Base-by-base conservation (phyloP, 2,329 filamentous ascomycete species). In the Chaetothyriales sp. region DNA sequence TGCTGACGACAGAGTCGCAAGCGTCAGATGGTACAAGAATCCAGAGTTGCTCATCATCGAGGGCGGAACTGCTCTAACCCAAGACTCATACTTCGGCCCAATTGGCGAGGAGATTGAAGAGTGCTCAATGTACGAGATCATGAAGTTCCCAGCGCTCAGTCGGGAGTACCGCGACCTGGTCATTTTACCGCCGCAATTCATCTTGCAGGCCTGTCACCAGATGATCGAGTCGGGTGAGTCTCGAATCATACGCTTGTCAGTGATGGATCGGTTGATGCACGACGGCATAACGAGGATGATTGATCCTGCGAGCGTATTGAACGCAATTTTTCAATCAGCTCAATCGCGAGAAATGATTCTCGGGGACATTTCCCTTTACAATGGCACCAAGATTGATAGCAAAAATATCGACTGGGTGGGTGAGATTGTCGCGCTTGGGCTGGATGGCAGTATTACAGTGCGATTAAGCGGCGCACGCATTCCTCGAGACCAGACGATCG, bases 111-210 rank as follows among this genome's bases (percentile, higher is more conserved):
- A 58, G 5, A 58, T 66, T 26, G 73, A 77, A 56, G 72, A 78
- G 43, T 69, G 79, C 22, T 79, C 76, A 51, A 59, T 80, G 43
- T 80, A 80, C 60, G 78, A 81, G 54, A 71, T 80, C 36, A 67
- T 68, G 50, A 69, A 69, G 1, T 72, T 72, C 36, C 66, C 68
- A n/a, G 68, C 67, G 5, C 56, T 80, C 47, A 71, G 69, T 42
- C 69, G 72, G 42, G 64, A 69, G 43, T 64, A 72, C 53, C 73
- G 72, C 6, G 76, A 79, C 58, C 72, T 77, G 50, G 76, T 78
- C 1, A 60, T 78, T 9, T 60, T 79, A 10, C 58, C 59, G 18
- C 67, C 71, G 9, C 36, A 18, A 12, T 26, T 18, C 2, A 8
- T 18, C 26, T 28, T 47, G 18, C 20, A 25, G 18, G 20, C 10